Percentiles rank a stretch among this genome's conserved stretches.
Conservation (phyloP, 2,329 filamentous ascomycete species). For the Juglanconis sp. region DNA sequence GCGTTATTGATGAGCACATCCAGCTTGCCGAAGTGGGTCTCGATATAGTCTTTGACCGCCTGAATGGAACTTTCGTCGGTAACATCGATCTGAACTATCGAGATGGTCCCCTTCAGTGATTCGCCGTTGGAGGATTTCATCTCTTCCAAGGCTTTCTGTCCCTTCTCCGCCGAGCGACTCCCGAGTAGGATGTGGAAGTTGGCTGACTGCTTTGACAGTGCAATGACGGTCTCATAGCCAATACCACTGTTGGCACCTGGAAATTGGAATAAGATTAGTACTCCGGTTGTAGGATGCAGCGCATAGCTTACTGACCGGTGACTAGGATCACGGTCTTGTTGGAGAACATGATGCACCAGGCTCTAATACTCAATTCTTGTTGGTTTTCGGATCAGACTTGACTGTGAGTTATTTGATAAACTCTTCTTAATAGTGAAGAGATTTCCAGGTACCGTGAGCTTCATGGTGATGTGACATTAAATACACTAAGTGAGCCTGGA, state of each 20-base stretch:
- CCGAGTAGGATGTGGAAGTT: slow-evolving; percentile 10
- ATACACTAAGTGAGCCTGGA: no score
- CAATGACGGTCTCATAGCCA: slow-evolving; percentile 36
- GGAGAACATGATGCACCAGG: background rate
- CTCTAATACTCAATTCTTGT: no score
- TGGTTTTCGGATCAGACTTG: no score
- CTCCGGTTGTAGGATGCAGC: slow-evolving; percentile 3
- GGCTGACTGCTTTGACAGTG: background rate
- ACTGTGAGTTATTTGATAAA: no score
- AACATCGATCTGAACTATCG: slow-evolving; percentile 50
- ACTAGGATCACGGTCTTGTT: background rate
- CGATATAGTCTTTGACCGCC: slow-evolving; percentile 49
- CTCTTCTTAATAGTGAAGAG: no score
- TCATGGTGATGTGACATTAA: no score
- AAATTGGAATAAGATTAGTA: background rate
- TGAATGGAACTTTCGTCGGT: slow-evolving; percentile 56
- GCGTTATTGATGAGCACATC: slow-evolving; percentile 60
- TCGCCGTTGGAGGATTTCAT: background rate
- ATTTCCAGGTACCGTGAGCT: no score
- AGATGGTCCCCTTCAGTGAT: background rate
- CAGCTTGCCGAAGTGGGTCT: slow-evolving; percentile 44
- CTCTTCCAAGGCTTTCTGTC: background rate
- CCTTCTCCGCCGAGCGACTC: slow-evolving; percentile 4
- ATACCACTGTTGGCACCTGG: slow-evolving; percentile 44
- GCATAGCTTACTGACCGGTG: background rate